Percentiles rank a stretch among this genome's conserved stretches.
Evolutionary conservation across 192 early-diverging fungal species (phyloP).

Genomic region (Umbelopsis vinacea): DNA sequence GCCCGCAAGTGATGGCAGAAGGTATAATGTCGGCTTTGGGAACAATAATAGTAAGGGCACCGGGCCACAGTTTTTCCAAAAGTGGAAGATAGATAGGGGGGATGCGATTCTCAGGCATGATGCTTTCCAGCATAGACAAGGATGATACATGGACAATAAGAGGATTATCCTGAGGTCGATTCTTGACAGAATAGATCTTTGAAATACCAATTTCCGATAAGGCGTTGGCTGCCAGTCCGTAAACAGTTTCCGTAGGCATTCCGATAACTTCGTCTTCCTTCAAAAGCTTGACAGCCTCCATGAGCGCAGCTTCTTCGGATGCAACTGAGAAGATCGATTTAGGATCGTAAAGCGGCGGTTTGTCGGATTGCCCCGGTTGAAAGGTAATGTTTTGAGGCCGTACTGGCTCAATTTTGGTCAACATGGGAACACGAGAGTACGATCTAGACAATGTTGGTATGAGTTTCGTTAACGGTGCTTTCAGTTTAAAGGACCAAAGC

Average conservation of each 20-base stretch:
- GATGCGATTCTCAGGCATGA: slow-evolving; percentile 66
- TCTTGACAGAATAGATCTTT: slow-evolving; percentile 85
- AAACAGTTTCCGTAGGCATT: slow-evolving; percentile 98
- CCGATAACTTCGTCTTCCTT: slow-evolving; percentile 69
- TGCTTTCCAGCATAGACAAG: slow-evolving; percentile 79
- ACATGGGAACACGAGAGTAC: not conserved
- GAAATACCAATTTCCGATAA: slow-evolving; percentile 65
- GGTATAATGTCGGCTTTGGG: slow-evolving; percentile 76
- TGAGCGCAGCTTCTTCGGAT: slow-evolving; percentile 33
- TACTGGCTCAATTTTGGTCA: slow-evolving; percentile 7
- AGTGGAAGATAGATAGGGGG: slow-evolving; percentile 71
- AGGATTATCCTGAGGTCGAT: slow-evolving; percentile 93
- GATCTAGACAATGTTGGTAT: not conserved
- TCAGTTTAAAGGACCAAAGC: slow-evolving; percentile 4
- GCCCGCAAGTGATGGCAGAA: slow-evolving; percentile 79
- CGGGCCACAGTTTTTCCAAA: slow-evolving; percentile 86
- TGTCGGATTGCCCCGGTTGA: not conserved
- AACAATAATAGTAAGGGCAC: slow-evolving; percentile 89
- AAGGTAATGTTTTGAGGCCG: slow-evolving; percentile 2
- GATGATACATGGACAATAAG: slow-evolving; percentile 96
- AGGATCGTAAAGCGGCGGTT: slow-evolving; percentile 21
- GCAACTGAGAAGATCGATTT: slow-evolving; percentile 17
- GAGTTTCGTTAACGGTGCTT: not conserved
- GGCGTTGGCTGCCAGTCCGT: slow-evolving; percentile 94
- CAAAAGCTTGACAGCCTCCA: slow-evolving; percentile 61